These are phyloP conservation scores for Botryotinia convoluta DNA, from an alignment of 2,329 filamentous ascomycete species.

Conservation along the genomic window DNA sequence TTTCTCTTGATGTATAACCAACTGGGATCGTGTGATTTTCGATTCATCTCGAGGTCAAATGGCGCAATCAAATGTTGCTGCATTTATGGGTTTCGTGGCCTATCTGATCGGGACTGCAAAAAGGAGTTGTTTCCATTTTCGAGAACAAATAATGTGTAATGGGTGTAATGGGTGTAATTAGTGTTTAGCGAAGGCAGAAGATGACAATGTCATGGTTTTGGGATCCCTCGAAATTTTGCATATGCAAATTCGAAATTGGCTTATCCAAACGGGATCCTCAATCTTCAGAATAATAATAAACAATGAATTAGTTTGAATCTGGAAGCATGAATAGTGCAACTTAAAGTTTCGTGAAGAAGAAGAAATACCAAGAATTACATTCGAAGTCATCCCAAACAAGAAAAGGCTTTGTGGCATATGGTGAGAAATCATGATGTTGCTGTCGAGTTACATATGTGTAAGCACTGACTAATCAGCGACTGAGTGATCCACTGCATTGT, in stretches of 20 bases:
- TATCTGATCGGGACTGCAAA: background rate
- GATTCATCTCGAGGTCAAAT: background rate
- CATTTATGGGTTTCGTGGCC: background rate
- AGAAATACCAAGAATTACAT: background rate
- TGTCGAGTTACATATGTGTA: background rate
- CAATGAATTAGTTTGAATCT: background rate
- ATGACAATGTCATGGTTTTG: background rate
- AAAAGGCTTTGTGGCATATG: background rate
- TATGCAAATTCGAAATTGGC: background rate
- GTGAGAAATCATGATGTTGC: background rate
- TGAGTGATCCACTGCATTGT: background rate
- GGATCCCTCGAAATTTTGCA: background rate
- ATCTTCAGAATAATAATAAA: background rate
- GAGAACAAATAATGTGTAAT: background rate
- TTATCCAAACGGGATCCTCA: background rate
- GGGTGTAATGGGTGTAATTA: background rate
- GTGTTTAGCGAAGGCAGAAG: background rate
- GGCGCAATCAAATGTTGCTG: background rate
- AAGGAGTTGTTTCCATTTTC: background rate
- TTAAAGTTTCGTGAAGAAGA: background rate
- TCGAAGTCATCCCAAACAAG: background rate
- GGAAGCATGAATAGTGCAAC: background rate
- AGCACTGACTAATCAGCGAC: background rate
- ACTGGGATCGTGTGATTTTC: background rate
- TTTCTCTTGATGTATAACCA: background rate